Evolutionary conservation across 345 rosid species (phyloP), one percentile per base, ranked within the genome.

Genomic region (Euclidium syriacum): DNA sequence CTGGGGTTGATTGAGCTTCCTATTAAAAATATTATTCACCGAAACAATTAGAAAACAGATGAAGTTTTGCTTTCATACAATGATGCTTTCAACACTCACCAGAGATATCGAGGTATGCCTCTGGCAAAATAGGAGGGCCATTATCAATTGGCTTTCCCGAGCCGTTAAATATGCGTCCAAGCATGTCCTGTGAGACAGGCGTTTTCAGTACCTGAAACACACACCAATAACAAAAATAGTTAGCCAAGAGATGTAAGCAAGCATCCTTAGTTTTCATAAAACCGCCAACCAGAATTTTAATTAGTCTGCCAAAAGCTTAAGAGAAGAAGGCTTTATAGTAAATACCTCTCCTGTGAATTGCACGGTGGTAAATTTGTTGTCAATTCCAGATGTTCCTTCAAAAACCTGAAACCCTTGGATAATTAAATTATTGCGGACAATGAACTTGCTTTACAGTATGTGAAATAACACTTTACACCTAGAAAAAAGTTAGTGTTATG

Each of bases 1-100:
- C 99, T 94, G 41, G 99, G 99, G 62, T 94, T 94, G 78, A 94
- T 94, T 35, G 99, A 94, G 62, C 97, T 90, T 65, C 99, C 99
- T 90, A 74, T 17, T n/a, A n/a, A n/a, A 53, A 39, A 72, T 11
- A 58, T 42, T 17, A 50, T 43, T 3, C 18, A 29, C 32, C 2
- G 0, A 15, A 25, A 51, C 19, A 43, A 27, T 58, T 24, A 56
- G 7, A 24, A 52, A 55, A 17, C 38, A 17, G 14, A 30, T 7
- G 5, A 17, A 19, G 1, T 6, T 16, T 36, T 57, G 34, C 10
- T 39, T 18, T 40, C 46, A 62, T 48, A 40, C 5, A 32, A 39
- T 9, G 26, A 58, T 0, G 30, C 42, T 50, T 25, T 17, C 44
- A 26, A 49, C 2, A 57, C 75, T 73, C 64, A 83, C 99, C 99